Evolutionary conservation across 306 rosid species (phyloP), one percentile per base, ranked within the genome.

Genomic region (Acacia acuminata): DNA sequence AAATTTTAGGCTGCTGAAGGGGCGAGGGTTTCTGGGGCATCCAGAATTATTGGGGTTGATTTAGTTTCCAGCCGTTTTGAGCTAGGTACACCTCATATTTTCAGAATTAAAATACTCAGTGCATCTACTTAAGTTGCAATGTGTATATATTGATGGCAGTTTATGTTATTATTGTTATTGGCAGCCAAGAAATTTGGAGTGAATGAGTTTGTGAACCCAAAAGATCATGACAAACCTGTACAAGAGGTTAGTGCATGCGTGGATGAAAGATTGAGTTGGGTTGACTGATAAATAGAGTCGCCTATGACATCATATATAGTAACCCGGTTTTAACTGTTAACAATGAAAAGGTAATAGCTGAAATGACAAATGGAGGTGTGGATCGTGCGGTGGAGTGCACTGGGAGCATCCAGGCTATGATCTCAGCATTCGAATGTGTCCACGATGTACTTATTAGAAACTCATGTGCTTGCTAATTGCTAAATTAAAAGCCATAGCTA

Each of bases 401-500:
- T 0, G 94, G 94, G 76, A 91, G 89, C 85, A 8, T 91, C 81
- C 90, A 89, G 80, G 92, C 92, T 14, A 91, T 91, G 92, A 89
- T 89, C 76, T 86, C 94, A 3, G 91, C 94, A 0, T 91, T 91
- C n/a, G 94, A 91, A 86, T 86, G 94, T 36, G 92, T 91, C 75
- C 94, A 91, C 63, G 91, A 91, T 81, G 94, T 91, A 66, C 50
- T 63, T 60, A 13, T 15, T 74, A n/a, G 2, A 10, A 20, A 38
- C 3, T 19, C 5, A 8, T 34, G 1, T 68, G 17, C 17, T 73
- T 51, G 44, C 42, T 58, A 24, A 10, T 58, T n/a, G 13, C 11
- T 8, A 17, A 4, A 34, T 56, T 20, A 20, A 50, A 16, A 16
- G 5, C 2, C 60, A 75, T 4, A 43, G 56, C 36, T 38, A 77